These are phyloP conservation scores for Selaginella moellendorffii DNA, from an alignment of 75 land plant genomes.

Conservation along the genomic window DNA sequence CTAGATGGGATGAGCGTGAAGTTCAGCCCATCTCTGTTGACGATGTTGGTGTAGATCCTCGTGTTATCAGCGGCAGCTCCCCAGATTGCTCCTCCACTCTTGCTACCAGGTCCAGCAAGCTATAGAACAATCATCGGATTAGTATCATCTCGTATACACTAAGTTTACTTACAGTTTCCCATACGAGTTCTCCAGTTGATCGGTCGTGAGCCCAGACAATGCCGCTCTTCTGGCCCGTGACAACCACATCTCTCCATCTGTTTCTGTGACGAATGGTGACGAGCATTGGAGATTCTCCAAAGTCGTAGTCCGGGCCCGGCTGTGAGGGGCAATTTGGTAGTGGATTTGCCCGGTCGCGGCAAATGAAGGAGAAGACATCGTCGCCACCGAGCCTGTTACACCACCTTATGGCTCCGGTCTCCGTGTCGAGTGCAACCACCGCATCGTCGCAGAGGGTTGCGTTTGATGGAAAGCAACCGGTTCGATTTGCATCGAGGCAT, in stretches of 20 bases:
- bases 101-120: not conserved
- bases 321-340: constrained; percentile 27
- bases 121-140: not conserved
- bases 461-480: constrained; percentile 19
- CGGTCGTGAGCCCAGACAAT: constrained; percentile 39
- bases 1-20: constrained; percentile 3
- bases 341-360: not conserved
- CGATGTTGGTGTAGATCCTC: constrained; percentile 32
- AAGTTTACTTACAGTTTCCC: constrained; percentile 23
- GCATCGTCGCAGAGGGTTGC: constrained; percentile 23
- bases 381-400: constrained; percentile 26
- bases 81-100: constrained; percentile 33
- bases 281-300: constrained; percentile 49
- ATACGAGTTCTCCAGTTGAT: constrained; percentile 25
- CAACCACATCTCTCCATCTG: constrained; percentile 11
- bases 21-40: constrained; percentile 11
- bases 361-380: constrained; percentile 19
- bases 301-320: constrained; percentile 35
- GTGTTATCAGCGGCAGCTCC: constrained; percentile 18
- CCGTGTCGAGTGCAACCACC: constrained; percentile 27
- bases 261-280: constrained; percentile 7
- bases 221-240: constrained; percentile 34
- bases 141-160: not conserved
- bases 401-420: constrained; percentile 33
- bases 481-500: constrained; percentile 24